A percentile compares a stretch with the other conserved stretches of the same genome.
Conservation (phyloP, 352 stramenopile species). For the Phytophthora multivora region DNA sequence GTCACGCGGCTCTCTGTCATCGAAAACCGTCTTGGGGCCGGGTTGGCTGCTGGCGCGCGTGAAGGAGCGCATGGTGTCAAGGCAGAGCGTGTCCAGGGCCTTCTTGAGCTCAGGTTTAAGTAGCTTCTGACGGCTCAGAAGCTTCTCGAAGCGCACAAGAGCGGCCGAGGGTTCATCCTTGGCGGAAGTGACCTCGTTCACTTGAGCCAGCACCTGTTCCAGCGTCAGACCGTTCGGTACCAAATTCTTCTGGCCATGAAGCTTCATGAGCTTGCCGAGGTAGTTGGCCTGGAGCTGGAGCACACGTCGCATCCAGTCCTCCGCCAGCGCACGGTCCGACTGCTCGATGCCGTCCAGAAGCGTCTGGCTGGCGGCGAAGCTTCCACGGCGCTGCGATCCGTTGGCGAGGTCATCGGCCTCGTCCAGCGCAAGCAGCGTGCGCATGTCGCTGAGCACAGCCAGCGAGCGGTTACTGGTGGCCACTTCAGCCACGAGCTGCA, state of each 20-base stretch:
- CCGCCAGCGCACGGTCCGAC: slow-evolving; percentile 61
- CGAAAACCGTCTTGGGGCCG: slow-evolving; percentile 44
- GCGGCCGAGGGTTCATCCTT: slow-evolving; percentile 51
- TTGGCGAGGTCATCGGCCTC: slow-evolving; percentile 28
- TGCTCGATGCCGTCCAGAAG: slow-evolving; percentile 54
- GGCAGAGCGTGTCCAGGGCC: slow-evolving; percentile 65
- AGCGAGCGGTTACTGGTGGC: slow-evolving; percentile 66
- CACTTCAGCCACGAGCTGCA: slow-evolving; percentile 74
- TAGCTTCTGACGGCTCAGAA: slow-evolving; percentile 60
- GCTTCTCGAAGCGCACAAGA: slow-evolving; percentile 74
- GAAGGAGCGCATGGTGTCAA: slow-evolving; percentile 67
- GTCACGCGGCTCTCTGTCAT: slow-evolving; percentile 53
- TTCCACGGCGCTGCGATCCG: slow-evolving; percentile 20
- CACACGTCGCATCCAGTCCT: slow-evolving; percentile 58
- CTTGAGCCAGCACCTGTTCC: slow-evolving; percentile 52
- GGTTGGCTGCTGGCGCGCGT: slow-evolving; percentile 33
- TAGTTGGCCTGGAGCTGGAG: slow-evolving; percentile 64
- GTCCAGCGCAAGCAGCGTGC: slow-evolving; percentile 54
- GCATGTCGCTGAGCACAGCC: slow-evolving; percentile 53
- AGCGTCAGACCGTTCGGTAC: slow-evolving; percentile 27
- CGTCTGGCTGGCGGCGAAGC: slow-evolving; percentile 43
- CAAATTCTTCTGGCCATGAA: slow-evolving; percentile 57
- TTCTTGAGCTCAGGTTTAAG: slow-evolving; percentile 67
- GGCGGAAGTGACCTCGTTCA: slow-evolving; percentile 6
- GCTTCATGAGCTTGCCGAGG: slow-evolving; percentile 49